Base-by-base conservation (phyloP, 2,329 filamentous ascomycete genomes). In the Aspergillus glaucus region DNA sequence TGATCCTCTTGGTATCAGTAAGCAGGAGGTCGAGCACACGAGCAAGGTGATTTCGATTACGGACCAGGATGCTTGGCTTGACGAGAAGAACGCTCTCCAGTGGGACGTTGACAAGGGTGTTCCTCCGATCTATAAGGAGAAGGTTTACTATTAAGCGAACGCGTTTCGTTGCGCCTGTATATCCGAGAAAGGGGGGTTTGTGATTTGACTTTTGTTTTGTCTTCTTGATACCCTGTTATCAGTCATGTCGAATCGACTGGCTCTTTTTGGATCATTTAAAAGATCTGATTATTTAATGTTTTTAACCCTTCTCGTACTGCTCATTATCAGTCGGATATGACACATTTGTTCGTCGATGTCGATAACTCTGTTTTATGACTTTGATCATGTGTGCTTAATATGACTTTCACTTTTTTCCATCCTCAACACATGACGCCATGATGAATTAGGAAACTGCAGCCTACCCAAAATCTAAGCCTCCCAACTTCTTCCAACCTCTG, bases 1-100 rank as follows among this genome's bases (percentile, higher is more conserved):
- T 50, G 90, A 95, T 60, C 70, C 78, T 1, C 79, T 83, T 21
- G 87, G 88, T 8, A 80, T 95, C 39, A 88, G 84, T 47, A 77
- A 77, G 59, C 87, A 94, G 64, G 90, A 95, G 68, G 76, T 93
- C 46, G 75, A 75, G 10, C 86, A 93, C 59, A 87, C 86, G 0
- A 75, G 75, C 56, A 81, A 79, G 59, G 79, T 87, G 28, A 87
- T 89, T 26, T 81, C 84, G 1, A 92, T 94, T 55, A 91, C 87
- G 0, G 89, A 95, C 57, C 86, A 88, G 56, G 86, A 84, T 15
- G 86, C 86, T 41, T 78, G 72, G 44, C 69, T 92, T 45, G 77
- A 86, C 59, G 85, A 87, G 58, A 86, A 88, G 72, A 84, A 84
- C 65, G 80, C 80, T 55, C 71, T 85, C 51, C 66, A 75, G 21